phyloP scores from a whole-genome alignment of 495 filamentous ascomycete species.

The Entonaema liquescens region DNA sequence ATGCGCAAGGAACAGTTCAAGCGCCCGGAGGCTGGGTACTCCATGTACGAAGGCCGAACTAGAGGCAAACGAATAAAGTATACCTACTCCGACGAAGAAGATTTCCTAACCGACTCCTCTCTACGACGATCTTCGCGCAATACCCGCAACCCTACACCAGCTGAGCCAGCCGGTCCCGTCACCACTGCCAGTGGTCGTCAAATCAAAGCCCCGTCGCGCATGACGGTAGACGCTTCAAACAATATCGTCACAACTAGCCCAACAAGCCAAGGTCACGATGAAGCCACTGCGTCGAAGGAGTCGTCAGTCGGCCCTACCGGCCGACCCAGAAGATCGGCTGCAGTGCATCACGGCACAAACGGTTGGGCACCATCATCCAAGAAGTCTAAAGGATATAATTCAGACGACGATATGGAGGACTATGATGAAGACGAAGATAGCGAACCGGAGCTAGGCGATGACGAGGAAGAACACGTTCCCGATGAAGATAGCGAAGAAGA shows the following conservation, averaged over 20 bases:
- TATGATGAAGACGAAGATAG: conserved; percentile 69
- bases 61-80: conserved; percentile 95
- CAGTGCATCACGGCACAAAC: conserved; percentile 53
- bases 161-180: conserved; percentile 74
- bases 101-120: conserved; percentile 73
- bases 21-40: conserved; percentile 88
- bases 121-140: conserved; percentile 76
- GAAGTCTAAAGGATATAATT: conserved; percentile 73
- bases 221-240: conserved; percentile 76
- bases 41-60: conserved; percentile 94
- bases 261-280: conserved; percentile 48
- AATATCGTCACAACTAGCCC: conserved; percentile 49
- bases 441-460: conserved; percentile 67
- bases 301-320: conserved; percentile 44
- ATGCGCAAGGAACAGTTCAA: conserved; percentile 86
- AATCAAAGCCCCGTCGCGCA: conserved; percentile 76
- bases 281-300: conserved; percentile 44
- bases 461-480: conserved; percentile 63
- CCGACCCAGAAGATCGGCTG: conserved; percentile 52
- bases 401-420: conserved; percentile 72
- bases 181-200: conserved; percentile 92
- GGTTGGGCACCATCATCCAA: conserved; percentile 63
- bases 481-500: conserved; percentile 56
- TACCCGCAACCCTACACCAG: conserved; percentile 74
- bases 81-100: conserved; percentile 91